phyloP scores from a whole-genome alignment of 2,329 filamentous ascomycete genomes.

The Coleophoma eucalyptorum region DNA sequence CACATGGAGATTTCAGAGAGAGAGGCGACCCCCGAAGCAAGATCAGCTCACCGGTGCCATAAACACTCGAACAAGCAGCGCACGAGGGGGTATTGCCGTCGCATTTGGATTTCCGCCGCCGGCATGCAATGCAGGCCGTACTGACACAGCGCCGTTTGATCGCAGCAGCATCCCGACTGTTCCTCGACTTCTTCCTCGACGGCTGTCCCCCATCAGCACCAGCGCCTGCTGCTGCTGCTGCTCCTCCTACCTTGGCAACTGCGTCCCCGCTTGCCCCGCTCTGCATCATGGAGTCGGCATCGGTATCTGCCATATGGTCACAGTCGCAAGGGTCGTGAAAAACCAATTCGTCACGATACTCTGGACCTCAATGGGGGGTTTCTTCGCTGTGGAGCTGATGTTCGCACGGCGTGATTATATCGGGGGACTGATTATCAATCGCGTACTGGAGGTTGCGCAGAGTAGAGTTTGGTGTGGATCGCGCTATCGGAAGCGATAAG shows the following conservation, averaged over 20 bases:
- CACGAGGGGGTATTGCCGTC: conserved; percentile 90
- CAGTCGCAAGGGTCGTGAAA: background rate
- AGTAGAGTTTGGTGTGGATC: background rate
- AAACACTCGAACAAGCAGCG: conserved; percentile 93
- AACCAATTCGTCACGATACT: background rate
- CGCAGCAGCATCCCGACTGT: conserved; percentile 22
- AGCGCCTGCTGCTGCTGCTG: background rate
- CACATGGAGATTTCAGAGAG: background rate
- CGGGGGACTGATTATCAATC: no score
- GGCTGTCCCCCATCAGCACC: conserved; percentile 1
- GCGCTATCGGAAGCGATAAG: background rate
- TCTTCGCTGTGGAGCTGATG: no score
- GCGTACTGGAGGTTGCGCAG: no score
- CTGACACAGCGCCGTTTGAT: conserved; percentile 73
- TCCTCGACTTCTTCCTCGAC: conserved; percentile 25
- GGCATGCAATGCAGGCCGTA: conserved; percentile 79
- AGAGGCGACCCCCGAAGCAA: background rate
- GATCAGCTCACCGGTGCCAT: conserved; percentile 53
- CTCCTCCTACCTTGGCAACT: background rate
- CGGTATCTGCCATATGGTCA: conserved; percentile 12
- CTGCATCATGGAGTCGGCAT: conserved; percentile 12
- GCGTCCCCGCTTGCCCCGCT: conserved; percentile 5
- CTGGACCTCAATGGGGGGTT: no score
- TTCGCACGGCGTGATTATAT: no score
- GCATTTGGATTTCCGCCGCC: conserved; percentile 80